phyloP scores from a whole-genome alignment of 2,329 filamentous ascomycete species.

The Trichoderma lentiforme region DNA sequence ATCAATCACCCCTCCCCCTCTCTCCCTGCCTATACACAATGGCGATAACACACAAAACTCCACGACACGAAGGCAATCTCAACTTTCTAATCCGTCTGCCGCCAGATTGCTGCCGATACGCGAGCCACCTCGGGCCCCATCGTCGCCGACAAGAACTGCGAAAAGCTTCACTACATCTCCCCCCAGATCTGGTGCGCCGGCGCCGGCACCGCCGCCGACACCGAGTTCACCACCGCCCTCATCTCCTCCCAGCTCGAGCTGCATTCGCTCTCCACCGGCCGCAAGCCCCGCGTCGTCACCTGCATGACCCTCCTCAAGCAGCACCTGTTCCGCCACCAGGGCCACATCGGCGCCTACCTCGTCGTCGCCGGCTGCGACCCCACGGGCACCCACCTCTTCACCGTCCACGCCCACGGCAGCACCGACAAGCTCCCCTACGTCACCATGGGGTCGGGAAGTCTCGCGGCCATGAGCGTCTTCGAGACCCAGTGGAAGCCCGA shows the following conservation, averaged over 20 bases:
- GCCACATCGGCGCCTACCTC: conserved; percentile 95
- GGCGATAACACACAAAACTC: background rate
- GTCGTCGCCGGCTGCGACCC: conserved; percentile 96
- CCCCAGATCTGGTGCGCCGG: conserved; percentile 99
- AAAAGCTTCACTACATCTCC: conserved; percentile 98
- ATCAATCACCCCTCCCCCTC: conserved; percentile 1
- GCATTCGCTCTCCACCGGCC: conserved; percentile 91
- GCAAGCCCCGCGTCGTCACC: conserved; percentile 94
- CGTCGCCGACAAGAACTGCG: conserved; percentile 99
- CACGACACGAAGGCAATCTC: background rate
- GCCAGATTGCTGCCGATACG: conserved; percentile 96
- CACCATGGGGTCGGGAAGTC: conserved; percentile 94
- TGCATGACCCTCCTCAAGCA: conserved; percentile 99
- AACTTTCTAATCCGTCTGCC: background rate
- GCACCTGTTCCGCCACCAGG: conserved; percentile 97
- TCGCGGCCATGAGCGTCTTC: conserved; percentile 97
- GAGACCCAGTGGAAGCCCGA: conserved; percentile 90
- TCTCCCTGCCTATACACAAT: background rate
- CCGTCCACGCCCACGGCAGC: conserved; percentile 95
- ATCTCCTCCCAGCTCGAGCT: conserved; percentile 99
- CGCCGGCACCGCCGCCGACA: conserved; percentile 95
- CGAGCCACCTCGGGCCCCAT: conserved; percentile 96
- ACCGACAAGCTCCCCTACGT: conserved; percentile 99
- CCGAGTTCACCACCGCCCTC: conserved; percentile 97
- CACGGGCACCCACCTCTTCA: conserved; percentile 92